These are phyloP conservation scores for Pascua guehoae DNA, from an alignment of 1,284 basidiomycete species.

Conservation along the genomic window DNA sequence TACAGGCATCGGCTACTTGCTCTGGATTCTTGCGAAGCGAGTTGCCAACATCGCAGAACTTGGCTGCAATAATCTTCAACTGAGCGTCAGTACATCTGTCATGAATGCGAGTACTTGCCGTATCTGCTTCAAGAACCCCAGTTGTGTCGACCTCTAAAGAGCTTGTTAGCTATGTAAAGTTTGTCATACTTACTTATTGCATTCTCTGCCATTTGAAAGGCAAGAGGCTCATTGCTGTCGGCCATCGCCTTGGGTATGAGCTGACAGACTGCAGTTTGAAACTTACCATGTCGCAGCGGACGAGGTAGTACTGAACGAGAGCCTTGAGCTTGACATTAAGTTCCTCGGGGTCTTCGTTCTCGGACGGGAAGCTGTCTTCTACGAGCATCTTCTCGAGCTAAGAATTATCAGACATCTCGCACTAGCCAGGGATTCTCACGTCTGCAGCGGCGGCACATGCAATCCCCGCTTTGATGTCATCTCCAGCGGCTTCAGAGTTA, in stretches of 20 bases:
- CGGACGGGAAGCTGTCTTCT: neutral
- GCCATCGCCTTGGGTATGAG: constrained; percentile 1
- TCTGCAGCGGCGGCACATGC: constrained; percentile 3
- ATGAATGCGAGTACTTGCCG: too few relatives aligned
- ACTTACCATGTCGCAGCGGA: constrained; percentile 6
- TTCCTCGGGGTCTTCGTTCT: neutral
- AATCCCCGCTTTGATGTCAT: neutral
- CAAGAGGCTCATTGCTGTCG: constrained; percentile 4
- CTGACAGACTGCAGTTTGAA: too few relatives aligned
- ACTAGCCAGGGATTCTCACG: neutral
- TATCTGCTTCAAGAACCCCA: too few relatives aligned
- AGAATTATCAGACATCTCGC: neutral
- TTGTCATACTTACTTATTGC: neutral
- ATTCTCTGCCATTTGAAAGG: constrained; percentile 5
- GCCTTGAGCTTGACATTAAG: neutral
- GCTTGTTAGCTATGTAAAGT: too few relatives aligned
- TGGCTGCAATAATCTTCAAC: constrained; percentile 3
- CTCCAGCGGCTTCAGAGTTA: constrained; percentile 1
- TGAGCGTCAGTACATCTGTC: neutral
- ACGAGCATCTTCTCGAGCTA: constrained; percentile 6
- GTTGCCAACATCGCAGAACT: constrained; percentile 2
- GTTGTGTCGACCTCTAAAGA: too few relatives aligned
- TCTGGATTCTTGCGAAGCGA: neutral
- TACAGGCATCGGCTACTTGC: neutral
- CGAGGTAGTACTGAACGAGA: constrained; percentile 6